phyloP scores from a whole-genome alignment of 176 grass and related monocot species.

The Juncus effusus region DNA sequence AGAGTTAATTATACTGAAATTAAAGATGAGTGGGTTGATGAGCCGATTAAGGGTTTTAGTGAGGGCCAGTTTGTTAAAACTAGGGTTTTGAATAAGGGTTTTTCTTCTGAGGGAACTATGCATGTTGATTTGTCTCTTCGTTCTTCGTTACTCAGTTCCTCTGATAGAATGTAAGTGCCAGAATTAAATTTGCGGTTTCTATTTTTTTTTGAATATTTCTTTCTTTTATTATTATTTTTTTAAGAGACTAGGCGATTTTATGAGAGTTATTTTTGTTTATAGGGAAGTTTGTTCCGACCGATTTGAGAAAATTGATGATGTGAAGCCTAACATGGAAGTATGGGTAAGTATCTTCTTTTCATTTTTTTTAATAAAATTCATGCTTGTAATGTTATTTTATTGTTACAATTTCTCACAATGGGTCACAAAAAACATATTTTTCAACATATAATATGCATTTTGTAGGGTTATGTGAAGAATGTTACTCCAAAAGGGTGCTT shows the following conservation, averaged over 20 bases:
- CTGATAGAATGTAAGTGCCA: slow-evolving; percentile 61
- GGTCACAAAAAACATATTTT: not conserved
- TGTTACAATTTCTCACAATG: not conserved
- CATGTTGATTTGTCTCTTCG: slow-evolving; percentile 87
- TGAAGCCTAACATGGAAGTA: slow-evolving; percentile 56
- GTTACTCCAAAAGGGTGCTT: slow-evolving; percentile 89
- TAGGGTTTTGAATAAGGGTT: slow-evolving; percentile 63
- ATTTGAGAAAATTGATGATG: slow-evolving; percentile 54
- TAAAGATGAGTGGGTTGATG: slow-evolving; percentile 59
- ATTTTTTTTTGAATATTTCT: slow-evolving; percentile 1
- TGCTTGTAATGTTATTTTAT: no score
- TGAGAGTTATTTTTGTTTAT: slow-evolving; percentile 26
- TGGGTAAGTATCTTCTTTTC: slow-evolving; percentile 41
- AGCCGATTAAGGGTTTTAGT: slow-evolving; percentile 58
- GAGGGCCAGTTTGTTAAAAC: slow-evolving; percentile 96
- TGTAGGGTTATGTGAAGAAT: slow-evolving; percentile 93
- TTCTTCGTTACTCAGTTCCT: slow-evolving; percentile 34
- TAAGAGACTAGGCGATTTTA: not conserved
- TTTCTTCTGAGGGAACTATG: slow-evolving; percentile 58
- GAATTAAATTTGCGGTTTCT: not conserved
- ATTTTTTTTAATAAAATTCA: no score
- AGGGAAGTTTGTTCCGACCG: slow-evolving; percentile 37
- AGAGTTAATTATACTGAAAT: slow-evolving; percentile 96
- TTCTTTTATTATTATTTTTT: not conserved
- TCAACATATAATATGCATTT: not conserved